Conservation (phyloP, 2,329 filamentous ascomycete genomes). For the Tolypocladium amazonense region DNA sequence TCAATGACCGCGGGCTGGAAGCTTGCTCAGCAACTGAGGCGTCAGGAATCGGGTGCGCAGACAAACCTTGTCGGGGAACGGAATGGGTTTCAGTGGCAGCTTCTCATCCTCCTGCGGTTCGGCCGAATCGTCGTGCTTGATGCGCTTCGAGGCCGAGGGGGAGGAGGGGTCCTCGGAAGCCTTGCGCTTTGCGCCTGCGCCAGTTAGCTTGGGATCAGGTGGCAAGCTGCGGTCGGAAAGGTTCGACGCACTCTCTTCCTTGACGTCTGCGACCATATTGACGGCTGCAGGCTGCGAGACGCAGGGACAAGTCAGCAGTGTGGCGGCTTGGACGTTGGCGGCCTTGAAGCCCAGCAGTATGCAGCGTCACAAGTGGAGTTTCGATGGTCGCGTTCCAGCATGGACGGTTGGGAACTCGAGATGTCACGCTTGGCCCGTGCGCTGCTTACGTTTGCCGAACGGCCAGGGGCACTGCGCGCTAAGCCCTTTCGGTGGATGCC, state of each 20-base stretch:
- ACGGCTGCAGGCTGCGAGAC: not conserved
- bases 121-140: constrained; percentile 36
- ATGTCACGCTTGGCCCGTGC: constrained; percentile 11
- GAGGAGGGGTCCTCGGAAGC: constrained; percentile 55
- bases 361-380: not conserved
- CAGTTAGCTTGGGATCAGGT: not conserved
- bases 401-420: not conserved
- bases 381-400: not conserved
- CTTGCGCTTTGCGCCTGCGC: constrained; percentile 57
- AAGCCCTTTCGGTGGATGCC: constrained; percentile 21
- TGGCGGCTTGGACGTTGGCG: not conserved
- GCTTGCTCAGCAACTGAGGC: not conserved
- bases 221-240: not conserved
- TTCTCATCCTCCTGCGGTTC: constrained; percentile 31
- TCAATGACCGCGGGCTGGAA: constrained; percentile 75
- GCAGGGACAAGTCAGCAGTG: not conserved
- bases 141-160: constrained; percentile 52
- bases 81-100: constrained; percentile 52
- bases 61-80: constrained; percentile 77
- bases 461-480: constrained; percentile 9
- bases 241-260: constrained; percentile 28
- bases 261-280: constrained; percentile 16
- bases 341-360: not conserved
- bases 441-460: constrained; percentile 17
- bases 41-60: not conserved